phyloP scores from a whole-genome alignment of 305 asterid genomes.

The Fraxinus sp. region DNA sequence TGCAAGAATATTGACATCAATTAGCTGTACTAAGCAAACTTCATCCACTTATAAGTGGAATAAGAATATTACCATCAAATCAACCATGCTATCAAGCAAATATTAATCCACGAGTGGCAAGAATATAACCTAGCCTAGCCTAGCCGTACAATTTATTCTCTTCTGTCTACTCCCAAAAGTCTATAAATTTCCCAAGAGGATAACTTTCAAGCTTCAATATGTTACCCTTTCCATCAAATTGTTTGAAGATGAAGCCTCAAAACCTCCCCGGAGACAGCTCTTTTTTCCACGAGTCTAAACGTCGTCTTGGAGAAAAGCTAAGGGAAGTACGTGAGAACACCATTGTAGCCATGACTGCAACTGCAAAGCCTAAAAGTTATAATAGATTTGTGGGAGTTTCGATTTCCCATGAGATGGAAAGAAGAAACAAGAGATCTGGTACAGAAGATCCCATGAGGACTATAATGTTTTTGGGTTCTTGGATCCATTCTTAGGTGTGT shows the following conservation, averaged over 20 bases:
- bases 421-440: conserved; percentile 40
- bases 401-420: conserved; percentile 33
- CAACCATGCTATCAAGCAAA: conserved; percentile 28
- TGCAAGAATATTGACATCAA: not conserved
- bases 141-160: not conserved
- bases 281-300: conserved; percentile 26
- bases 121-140: not conserved
- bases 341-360: conserved; percentile 1
- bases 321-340: conserved; percentile 22
- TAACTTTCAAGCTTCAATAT: conserved; percentile 19
- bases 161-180: not conserved
- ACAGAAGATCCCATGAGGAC: conserved; percentile 62
- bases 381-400: not conserved
- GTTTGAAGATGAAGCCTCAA: conserved; percentile 41
- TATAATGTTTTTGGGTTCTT: conserved; percentile 59
- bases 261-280: conserved; percentile 25
- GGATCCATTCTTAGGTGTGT: conserved; percentile 48
- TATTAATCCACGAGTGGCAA: conserved; percentile 18
- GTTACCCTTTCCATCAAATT: conserved; percentile 11
- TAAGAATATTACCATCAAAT: conserved; percentile 25
- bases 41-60: conserved; percentile 20
- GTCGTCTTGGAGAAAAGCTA: conserved; percentile 29
- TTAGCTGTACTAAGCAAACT: not conserved
- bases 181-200: conserved; percentile 37
- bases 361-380: conserved; percentile 5